Conservation (phyloP, 371 early-diverging fungal species). For the Zychaea mexicana region DNA sequence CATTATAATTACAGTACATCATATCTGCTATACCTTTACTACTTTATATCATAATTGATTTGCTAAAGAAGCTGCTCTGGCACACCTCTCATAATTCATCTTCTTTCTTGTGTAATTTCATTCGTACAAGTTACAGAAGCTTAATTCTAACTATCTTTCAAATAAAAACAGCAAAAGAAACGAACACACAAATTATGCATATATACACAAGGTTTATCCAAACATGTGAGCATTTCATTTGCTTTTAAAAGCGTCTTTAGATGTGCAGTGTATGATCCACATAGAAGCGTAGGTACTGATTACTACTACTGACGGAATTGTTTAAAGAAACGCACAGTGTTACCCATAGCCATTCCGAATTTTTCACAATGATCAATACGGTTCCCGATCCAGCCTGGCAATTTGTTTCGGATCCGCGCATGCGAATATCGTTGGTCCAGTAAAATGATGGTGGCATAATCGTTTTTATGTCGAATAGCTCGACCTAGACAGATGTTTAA, state of each 20-base stretch:
- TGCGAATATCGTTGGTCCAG: conserved; percentile 70
- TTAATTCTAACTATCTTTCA: no score
- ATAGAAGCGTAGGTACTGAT: no score
- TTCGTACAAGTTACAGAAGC: no score
- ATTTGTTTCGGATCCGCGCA: conserved; percentile 51
- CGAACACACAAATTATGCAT: no score
- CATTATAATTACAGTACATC: background rate
- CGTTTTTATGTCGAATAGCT: conserved; percentile 87
- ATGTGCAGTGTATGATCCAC: no score
- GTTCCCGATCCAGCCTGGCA: conserved; percentile 70
- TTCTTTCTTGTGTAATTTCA: no score
- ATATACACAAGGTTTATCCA: no score
- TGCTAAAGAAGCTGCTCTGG: no score
- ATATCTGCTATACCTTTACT: background rate
- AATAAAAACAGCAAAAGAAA: no score
- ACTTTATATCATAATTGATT: no score
- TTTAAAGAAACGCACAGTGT: conserved; percentile 52
- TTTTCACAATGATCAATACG: conserved; percentile 52
- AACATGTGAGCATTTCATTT: background rate
- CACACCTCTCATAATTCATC: no score
- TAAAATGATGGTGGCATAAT: conserved; percentile 79
- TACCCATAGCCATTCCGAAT: conserved; percentile 55
- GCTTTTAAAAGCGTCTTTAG: no score
- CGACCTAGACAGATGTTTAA: conserved; percentile 56
- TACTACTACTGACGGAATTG: conserved; percentile 9